Percentiles rank a stretch among this genome's conserved stretches.
These are phyloP conservation scores for Diplogelasinospora grovesii DNA, from an alignment of 495 filamentous ascomycete genomes.

Conservation along the genomic window DNA sequence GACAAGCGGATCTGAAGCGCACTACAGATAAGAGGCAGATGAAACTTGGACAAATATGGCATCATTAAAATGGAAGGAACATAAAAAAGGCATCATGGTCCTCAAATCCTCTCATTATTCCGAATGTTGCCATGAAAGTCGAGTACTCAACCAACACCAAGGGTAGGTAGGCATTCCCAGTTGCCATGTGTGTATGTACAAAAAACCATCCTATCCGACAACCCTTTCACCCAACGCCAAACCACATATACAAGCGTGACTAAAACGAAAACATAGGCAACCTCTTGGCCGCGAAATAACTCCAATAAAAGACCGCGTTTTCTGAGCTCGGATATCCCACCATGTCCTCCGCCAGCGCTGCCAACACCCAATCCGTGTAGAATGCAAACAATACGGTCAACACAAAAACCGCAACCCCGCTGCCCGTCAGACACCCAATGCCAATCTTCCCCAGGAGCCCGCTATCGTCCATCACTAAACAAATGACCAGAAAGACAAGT, in stretches of 20 bases:
- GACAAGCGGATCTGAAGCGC: too few relatives aligned
- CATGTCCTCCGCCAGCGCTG: conserved; percentile 19
- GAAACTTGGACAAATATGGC: too few relatives aligned
- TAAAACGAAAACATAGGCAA: conserved; percentile 24
- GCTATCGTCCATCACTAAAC: not conserved
- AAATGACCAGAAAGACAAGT: not conserved
- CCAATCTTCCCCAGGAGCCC: not conserved
- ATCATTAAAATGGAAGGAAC: too few relatives aligned
- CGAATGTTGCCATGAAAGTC: too few relatives aligned
- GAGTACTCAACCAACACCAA: too few relatives aligned
- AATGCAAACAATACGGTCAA: conserved; percentile 20
- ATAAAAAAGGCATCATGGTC: too few relatives aligned
- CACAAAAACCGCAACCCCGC: conserved; percentile 5
- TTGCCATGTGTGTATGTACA: too few relatives aligned
- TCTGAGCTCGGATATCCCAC: conserved; percentile 19
- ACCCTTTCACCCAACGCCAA: too few relatives aligned
- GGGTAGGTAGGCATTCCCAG: too few relatives aligned
- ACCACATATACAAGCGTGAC: conserved; percentile 11
- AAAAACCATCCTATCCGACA: too few relatives aligned
- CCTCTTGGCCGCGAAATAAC: conserved; percentile 28
- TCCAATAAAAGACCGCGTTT: conserved; percentile 27
- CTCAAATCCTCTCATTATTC: too few relatives aligned
- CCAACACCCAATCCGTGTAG: conserved; percentile 28
- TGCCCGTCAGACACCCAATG: conserved; percentile 1
- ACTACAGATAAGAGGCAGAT: too few relatives aligned